Conservation (phyloP, 257 asterid species). For the Ilex aquifolium region DNA sequence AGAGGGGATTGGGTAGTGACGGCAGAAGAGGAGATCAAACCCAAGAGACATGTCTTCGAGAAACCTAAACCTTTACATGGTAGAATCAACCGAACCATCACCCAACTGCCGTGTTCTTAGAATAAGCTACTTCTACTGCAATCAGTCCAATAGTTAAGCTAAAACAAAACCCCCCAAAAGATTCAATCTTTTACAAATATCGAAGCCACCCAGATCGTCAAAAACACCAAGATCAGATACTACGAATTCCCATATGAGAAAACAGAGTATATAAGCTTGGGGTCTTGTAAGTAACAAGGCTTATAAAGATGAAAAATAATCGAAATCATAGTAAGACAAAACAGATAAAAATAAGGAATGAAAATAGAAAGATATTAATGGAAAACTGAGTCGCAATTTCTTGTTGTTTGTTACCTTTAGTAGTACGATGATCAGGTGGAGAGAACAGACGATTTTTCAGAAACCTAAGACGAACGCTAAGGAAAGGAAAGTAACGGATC, state of each 20-base stretch:
- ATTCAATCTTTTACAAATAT: slow-evolving; percentile 13
- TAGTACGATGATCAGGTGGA: slow-evolving; percentile 17
- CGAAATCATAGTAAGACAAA: slow-evolving; percentile 26
- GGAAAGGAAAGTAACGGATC: slow-evolving; percentile 1
- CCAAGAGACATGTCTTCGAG: slow-evolving; percentile 73
- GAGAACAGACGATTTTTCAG: slow-evolving; percentile 9
- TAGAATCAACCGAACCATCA: slow-evolving; percentile 80
- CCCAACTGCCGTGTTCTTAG: slow-evolving; percentile 36
- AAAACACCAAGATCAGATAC: slow-evolving; percentile 9
- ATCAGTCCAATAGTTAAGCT: slow-evolving; percentile 1
- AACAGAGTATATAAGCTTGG: slow-evolving; percentile 13
- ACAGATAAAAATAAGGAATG: slow-evolving; percentile 3
- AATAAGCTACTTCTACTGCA: slow-evolving; percentile 17
- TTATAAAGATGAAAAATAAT: slow-evolving; percentile 25
- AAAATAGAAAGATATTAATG: slow-evolving; percentile 9
- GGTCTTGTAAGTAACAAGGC: slow-evolving; percentile 13
- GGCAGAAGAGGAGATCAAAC: slow-evolving; percentile 69
- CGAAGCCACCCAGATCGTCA: slow-evolving; percentile 15
- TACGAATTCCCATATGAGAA: slow-evolving; percentile 6
- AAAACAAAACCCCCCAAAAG: slow-evolving; percentile 7
- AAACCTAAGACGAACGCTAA: slow-evolving; percentile 2
- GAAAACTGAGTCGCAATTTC: background rate
- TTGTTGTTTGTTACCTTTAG: slow-evolving; percentile 8
- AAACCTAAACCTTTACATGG: slow-evolving; percentile 72
- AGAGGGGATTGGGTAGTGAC: slow-evolving; percentile 50